Evolutionary conservation across 1,284 basidiomycete species (phyloP), one percentile per base, ranked within the genome.

Genomic region (Retiboletus fuscus): DNA sequence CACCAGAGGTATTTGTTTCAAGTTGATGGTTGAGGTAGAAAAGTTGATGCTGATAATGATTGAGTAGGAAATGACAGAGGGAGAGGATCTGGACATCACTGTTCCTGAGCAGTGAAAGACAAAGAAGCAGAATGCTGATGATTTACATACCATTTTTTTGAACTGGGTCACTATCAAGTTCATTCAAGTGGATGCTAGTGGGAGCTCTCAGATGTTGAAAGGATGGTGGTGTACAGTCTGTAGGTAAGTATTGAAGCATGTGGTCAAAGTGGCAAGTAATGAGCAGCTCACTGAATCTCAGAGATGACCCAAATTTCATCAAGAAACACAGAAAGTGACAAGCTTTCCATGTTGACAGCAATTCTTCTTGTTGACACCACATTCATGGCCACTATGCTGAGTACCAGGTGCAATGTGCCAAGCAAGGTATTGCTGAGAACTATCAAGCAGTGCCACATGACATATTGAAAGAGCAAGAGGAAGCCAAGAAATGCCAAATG

Each of bases 321-420:
- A 58, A 58, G 57, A 58, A 22, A 58, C 28, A 58, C 24, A 30
- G 55, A 58, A 58, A 58, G 55, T 16, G 20, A 34, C 22, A 18
- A 58, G 57, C 30, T 34, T 58, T 58, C 30, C 57, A 58, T 58
- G 57, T 39, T 8, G 57, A 30, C 30, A 58, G 57, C 57, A 58
- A 58, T 34, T 58, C 30, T 15, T 58, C 57, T 58, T 58, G 57
- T 58, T 13, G 20, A 22, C 57, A 58, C 57, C 57, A 58, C 30
- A 58, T 58, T 24, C 22, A 7, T 58, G 57, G 57, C 22, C 57
- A 58, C 57, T 58, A 58, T 58, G 30, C 57, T 12, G 30, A 58
- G 34, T 58, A 58, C 34, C 34, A 58, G 57, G 57, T 30, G 6
- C 3, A 12, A 34, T 58, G 30, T 24, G 57, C 30, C 34, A 18